Evolutionary conservation across 495 filamentous ascomycete genomes (phyloP).

Genomic region (Aspergillus panamensis): DNA sequence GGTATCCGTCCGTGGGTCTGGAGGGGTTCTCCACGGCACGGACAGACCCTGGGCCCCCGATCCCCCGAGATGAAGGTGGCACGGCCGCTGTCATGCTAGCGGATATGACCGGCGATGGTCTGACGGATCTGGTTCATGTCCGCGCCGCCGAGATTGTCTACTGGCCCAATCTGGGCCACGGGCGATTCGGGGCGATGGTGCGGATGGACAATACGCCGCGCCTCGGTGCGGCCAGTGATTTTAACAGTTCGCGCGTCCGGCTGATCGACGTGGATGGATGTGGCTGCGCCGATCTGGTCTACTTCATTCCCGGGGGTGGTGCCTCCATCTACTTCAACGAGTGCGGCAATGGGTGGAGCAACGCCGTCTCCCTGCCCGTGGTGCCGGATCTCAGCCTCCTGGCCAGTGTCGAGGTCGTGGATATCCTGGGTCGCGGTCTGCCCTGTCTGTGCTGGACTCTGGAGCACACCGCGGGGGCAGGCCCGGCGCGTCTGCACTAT

Average conservation of each 20-base stretch:
- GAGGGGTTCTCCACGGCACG: background rate
- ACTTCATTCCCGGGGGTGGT: background rate
- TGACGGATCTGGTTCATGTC: background rate
- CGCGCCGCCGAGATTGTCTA: background rate
- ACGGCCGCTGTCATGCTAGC: background rate
- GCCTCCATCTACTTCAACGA: background rate
- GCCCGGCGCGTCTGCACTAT: background rate
- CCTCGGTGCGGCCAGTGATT: background rate
- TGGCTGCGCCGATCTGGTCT: background rate
- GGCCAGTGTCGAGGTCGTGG: background rate
- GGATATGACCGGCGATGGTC: slow-evolving; percentile 8
- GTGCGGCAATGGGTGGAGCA: background rate
- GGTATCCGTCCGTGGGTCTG: background rate
- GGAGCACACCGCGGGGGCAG: background rate
- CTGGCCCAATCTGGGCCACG: slow-evolving; percentile 4
- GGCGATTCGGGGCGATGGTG: background rate
- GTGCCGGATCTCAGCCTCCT: background rate
- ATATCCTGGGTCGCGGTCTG: slow-evolving; percentile 1
- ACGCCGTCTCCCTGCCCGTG: background rate
- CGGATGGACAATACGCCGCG: background rate
- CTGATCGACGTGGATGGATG: background rate
- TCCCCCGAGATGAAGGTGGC: background rate
- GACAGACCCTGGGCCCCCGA: background rate
- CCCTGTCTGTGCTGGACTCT: slow-evolving; percentile 4
- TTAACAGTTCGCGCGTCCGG: background rate